Evolutionary conservation across 2,329 filamentous ascomycete genomes (phyloP).

Genomic region (Gaeumannomyces sp.): DNA sequence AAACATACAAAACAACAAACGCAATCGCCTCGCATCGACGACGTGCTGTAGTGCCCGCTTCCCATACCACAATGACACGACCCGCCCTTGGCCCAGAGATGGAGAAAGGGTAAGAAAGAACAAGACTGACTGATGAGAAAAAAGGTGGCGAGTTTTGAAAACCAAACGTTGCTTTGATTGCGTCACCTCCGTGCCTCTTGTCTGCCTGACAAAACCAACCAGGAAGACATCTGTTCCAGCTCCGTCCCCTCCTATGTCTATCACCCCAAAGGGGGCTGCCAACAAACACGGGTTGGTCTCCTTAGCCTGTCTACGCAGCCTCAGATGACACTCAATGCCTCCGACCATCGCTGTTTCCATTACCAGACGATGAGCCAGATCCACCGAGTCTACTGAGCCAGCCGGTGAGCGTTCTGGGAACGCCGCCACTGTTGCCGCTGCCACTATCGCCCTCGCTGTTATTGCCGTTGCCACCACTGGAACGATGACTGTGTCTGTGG

Average conservation of each 20-base stretch:
- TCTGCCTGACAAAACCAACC: not conserved
- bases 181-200: not conserved
- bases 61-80: too few relatives aligned
- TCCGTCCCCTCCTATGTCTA: too few relatives aligned
- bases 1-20: not conserved
- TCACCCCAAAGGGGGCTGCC: too few relatives aligned
- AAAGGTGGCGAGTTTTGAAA: not conserved
- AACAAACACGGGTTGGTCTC: too few relatives aligned
- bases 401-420: not conserved
- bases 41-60: not conserved
- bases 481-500: constrained; percentile 14
- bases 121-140: not conserved
- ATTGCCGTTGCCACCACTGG: constrained; percentile 13
- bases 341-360: not conserved
- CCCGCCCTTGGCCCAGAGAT: too few relatives aligned
- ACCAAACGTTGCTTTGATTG: not conserved
- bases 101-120: not conserved
- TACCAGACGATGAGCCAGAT: constrained; percentile 1
- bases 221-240: too few relatives aligned
- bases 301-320: too few relatives aligned
- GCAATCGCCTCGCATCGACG: not conserved
- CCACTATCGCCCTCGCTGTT: constrained; percentile 5
- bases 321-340: not conserved
- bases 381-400: constrained; percentile 4
- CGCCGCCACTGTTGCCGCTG: constrained; percentile 6